Evolutionary conservation across 228 moss, liverwort and hornwort genomes (phyloP).

Genomic region (Sphagnum magellanicum): DNA sequence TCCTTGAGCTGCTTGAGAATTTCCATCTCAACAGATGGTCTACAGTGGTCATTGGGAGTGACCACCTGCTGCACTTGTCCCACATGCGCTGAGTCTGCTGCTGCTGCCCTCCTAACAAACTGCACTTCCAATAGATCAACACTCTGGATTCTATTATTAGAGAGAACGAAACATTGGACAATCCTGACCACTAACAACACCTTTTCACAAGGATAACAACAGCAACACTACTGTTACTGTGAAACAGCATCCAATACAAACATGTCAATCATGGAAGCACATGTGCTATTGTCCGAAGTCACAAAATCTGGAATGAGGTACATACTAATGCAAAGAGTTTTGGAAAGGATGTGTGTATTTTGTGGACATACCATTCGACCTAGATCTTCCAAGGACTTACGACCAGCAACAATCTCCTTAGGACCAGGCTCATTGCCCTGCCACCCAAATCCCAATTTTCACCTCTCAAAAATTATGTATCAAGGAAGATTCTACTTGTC

Average conservation of each 20-base stretch:
- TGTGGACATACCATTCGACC: constrained; percentile 34
- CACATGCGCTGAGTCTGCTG: constrained; percentile 29
- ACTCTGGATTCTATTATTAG: not conserved
- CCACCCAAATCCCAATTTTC: not conserved
- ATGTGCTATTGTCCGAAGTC: too few species aligned
- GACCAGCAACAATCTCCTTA: constrained; percentile 35
- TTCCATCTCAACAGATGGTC: constrained; percentile 33
- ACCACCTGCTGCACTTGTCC: constrained; percentile 21
- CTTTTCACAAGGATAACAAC: too few species aligned
- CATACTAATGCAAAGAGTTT: too few species aligned
- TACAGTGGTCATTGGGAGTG: constrained; percentile 22
- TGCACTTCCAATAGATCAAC: constrained; percentile 8
- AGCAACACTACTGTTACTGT: too few species aligned
- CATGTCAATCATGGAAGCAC: too few species aligned
- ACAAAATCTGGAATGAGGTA: too few species aligned
- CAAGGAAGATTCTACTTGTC: too few species aligned
- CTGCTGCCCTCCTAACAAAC: constrained; percentile 43
- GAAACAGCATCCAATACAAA: too few species aligned
- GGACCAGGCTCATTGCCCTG: constrained; percentile 40
- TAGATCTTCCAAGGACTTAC: constrained; percentile 49
- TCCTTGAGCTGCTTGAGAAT: constrained; percentile 46
- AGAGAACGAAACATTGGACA: too few species aligned
- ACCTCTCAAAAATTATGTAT: not conserved
- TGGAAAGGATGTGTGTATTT: not conserved
- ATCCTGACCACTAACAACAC: too few species aligned